Conservation (phyloP, 305 asterid genomes). For the Fraxinus paxiana region DNA sequence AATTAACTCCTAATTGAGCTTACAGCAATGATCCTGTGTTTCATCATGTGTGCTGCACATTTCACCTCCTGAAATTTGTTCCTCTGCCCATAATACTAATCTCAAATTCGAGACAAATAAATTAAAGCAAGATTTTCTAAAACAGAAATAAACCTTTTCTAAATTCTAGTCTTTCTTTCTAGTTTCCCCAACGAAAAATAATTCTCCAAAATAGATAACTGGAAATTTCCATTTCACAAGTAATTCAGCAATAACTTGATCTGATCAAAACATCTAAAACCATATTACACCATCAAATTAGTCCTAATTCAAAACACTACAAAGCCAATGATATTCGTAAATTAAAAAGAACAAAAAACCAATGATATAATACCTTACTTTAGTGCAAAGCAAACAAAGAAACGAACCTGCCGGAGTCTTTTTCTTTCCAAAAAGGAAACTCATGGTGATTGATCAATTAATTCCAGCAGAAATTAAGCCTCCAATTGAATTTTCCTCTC, state of each 20-base stretch:
- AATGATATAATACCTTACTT: not conserved
- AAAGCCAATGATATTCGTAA: not conserved
- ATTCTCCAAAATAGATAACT: not conserved
- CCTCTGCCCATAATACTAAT: not conserved
- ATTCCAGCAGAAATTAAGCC: conserved; percentile 18
- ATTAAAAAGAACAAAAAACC: not conserved
- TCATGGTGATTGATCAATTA: conserved; percentile 46
- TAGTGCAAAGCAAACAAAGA: not conserved
- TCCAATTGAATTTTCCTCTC: not conserved
- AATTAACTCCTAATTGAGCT: not conserved
- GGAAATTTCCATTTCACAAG: not conserved
- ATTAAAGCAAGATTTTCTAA: not conserved
- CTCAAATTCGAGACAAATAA: not conserved
- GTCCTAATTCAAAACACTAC: not conserved
- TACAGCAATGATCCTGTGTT: not conserved
- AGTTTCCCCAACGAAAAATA: not conserved
- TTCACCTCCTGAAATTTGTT: not conserved
- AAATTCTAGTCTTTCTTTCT: not conserved
- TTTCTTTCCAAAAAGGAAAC: conserved; percentile 81
- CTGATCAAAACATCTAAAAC: not conserved
- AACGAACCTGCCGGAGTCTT: conserved; percentile 86
- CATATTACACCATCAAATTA: not conserved
- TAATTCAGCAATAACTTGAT: not conserved
- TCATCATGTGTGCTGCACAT: not conserved
- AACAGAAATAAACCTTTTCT: not conserved